A percentile compares a stretch with the other conserved stretches of the same genome.
Conservation (phyloP, 306 rosid species). For the Sphenostylis stenocarpa region DNA sequence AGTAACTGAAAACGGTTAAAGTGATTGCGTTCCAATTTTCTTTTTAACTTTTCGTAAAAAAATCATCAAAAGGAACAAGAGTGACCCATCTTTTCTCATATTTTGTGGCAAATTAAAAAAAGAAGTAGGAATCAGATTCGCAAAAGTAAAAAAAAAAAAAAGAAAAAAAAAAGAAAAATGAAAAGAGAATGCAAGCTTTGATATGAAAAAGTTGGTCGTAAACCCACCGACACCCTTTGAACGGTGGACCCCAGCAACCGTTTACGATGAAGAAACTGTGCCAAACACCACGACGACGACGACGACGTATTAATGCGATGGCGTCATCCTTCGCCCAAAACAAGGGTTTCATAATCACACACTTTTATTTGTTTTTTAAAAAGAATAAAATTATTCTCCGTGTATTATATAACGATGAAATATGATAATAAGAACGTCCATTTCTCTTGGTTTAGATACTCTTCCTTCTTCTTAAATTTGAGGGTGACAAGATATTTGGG, state of each 20-base stretch:
- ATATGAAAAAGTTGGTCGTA: constrained; percentile 29
- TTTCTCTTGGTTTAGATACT: background rate
- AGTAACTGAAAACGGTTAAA: constrained; percentile 34
- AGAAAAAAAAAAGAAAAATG: background rate
- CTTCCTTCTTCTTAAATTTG: background rate
- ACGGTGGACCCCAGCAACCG: constrained; percentile 31
- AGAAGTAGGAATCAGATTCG: constrained; percentile 21
- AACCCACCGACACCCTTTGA: constrained; percentile 46
- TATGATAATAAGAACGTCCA: background rate
- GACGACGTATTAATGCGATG: constrained; percentile 24
- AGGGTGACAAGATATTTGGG: background rate
- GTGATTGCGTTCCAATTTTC: background rate
- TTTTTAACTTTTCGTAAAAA: background rate
- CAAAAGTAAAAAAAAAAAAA: constrained; percentile 8
- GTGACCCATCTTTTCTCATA: constrained; percentile 13
- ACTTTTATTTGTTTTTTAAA: background rate
- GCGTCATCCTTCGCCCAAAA: constrained; percentile 17
- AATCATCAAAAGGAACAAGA: background rate
- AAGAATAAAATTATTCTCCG: background rate
- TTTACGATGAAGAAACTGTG: background rate
- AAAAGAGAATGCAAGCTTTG: constrained; percentile 13
- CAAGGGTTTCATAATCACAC: background rate
- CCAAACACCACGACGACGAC: constrained; percentile 23
- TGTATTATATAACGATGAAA: constrained; percentile 10
- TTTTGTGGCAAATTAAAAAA: background rate